Evolutionary conservation across 352 stramenopile genomes (phyloP).

Genomic region (Pythium oligandrum): DNA sequence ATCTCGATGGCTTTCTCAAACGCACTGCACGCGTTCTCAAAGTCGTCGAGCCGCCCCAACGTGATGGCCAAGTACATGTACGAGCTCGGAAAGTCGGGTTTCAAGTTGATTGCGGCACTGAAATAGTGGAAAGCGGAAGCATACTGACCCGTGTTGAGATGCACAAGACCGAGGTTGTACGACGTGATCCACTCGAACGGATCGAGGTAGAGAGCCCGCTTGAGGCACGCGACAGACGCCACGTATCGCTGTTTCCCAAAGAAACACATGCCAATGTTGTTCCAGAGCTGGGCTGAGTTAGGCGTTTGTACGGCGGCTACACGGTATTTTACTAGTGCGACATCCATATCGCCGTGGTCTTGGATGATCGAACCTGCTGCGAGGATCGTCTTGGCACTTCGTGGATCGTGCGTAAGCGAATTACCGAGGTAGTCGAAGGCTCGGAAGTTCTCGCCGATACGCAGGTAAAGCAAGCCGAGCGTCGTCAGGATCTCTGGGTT

Average conservation of each 20-base stretch:
- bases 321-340: conserved; percentile 93
- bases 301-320: conserved; percentile 89
- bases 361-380: conserved; percentile 92
- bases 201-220: conserved; percentile 89
- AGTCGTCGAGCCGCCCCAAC: conserved; percentile 86
- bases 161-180: conserved; percentile 93
- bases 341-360: conserved; percentile 92
- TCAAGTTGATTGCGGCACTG: conserved; percentile 85
- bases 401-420: conserved; percentile 88
- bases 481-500: conserved; percentile 91
- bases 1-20: conserved; percentile 92
- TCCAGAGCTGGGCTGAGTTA: conserved; percentile 92
- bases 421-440: conserved; percentile 94
- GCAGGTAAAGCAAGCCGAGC: conserved; percentile 87
- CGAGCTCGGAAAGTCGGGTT: conserved; percentile 82
- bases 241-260: conserved; percentile 90
- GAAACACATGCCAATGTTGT: conserved; percentile 96
- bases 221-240: conserved; percentile 87
- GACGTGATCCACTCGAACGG: conserved; percentile 94
- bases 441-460: conserved; percentile 86
- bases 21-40: conserved; percentile 88
- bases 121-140: conserved; percentile 94
- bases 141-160: conserved; percentile 91
- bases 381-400: conserved; percentile 90
- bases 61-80: conserved; percentile 94